phyloP scores from a whole-genome alignment of 495 filamentous ascomycete genomes.

The Acidomyces sp. region DNA sequence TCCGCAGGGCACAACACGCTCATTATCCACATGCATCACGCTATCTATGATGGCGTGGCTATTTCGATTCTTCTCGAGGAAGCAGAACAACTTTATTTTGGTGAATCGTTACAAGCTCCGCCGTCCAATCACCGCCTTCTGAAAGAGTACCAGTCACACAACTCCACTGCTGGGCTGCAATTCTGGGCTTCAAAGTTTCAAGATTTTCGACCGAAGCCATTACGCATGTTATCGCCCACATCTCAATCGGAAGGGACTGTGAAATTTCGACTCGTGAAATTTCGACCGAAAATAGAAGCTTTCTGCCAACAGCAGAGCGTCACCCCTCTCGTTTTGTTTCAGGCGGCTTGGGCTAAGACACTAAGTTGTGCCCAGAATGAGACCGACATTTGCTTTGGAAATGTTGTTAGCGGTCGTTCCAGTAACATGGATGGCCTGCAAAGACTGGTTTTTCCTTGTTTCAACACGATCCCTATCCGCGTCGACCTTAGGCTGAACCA shows the following conservation, averaged over 20 bases:
- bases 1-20: too few species aligned
- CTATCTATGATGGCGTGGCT: slow-evolving; percentile 66
- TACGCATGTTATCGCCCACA: slow-evolving; percentile 29
- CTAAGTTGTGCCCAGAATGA: slow-evolving; percentile 39
- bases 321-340: slow-evolving; percentile 49
- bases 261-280: too few species aligned
- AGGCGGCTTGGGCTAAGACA: slow-evolving; percentile 54
- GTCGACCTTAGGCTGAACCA: slow-evolving; percentile 33
- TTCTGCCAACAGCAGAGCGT: slow-evolving; percentile 39
- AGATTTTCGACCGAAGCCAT: slow-evolving; percentile 35
- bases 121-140: slow-evolving; percentile 40
- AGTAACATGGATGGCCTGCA: slow-evolving; percentile 50
- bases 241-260: too few species aligned
- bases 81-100: slow-evolving; percentile 40
- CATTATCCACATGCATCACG: slow-evolving; percentile 61
- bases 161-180: slow-evolving; percentile 31
- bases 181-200: slow-evolving; percentile 50
- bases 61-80: slow-evolving; percentile 53
- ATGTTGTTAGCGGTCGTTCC: slow-evolving; percentile 60
- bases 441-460: slow-evolving; percentile 67
- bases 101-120: slow-evolving; percentile 32
- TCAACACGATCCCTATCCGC: slow-evolving; percentile 77
- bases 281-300: slow-evolving; percentile 29
- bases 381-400: slow-evolving; percentile 68
- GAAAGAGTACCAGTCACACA: slow-evolving; percentile 31